Evolutionary conservation across 345 rosid genomes (phyloP).

Genomic region (Sisymbrium altissimum): DNA sequence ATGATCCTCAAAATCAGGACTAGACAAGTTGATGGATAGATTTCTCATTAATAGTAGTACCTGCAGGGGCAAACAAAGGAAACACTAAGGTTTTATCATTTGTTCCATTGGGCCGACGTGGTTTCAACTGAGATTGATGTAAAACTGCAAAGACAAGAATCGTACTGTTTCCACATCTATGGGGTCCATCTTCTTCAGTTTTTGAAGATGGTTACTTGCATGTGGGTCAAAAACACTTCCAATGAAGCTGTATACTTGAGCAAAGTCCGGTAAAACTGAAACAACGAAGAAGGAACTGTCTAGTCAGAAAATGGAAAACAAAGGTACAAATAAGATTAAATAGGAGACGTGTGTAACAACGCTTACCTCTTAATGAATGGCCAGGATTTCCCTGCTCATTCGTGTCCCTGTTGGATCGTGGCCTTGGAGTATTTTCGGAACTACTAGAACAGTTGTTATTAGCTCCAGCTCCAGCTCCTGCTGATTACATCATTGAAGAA

Average conservation of each 20-base stretch:
- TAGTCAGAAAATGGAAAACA: background rate
- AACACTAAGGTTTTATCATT: slow-evolving; percentile 6
- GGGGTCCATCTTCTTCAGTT: slow-evolving; percentile 81
- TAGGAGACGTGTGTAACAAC: background rate
- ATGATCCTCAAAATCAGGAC: slow-evolving; percentile 90
- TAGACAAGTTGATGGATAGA: slow-evolving; percentile 77
- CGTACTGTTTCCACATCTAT: slow-evolving; percentile 91
- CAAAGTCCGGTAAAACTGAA: slow-evolving; percentile 85
- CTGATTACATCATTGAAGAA: slow-evolving; percentile 7
- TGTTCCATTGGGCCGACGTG: background rate
- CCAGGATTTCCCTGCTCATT: slow-evolving; percentile 48
- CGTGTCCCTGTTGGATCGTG: slow-evolving; percentile 38
- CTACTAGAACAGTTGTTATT: slow-evolving; percentile 64
- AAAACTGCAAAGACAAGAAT: slow-evolving; percentile 9
- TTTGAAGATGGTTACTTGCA: slow-evolving; percentile 67
- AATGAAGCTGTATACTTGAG: slow-evolving; percentile 78
- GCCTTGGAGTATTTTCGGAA: slow-evolving; percentile 58
- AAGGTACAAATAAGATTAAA: background rate
- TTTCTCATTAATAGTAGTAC: slow-evolving; percentile 89
- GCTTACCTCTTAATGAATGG: slow-evolving; percentile 59
- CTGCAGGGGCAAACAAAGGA: slow-evolving; percentile 46
- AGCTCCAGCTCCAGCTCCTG: slow-evolving; percentile 36
- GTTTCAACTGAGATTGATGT: slow-evolving; percentile 1
- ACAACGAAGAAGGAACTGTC: slow-evolving; percentile 16
- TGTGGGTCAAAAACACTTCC: slow-evolving; percentile 86